These are phyloP conservation scores for Haemoproteus tartakovskyi DNA, from an alignment of 169 alveolate genomes.

Conservation along the genomic window DNA sequence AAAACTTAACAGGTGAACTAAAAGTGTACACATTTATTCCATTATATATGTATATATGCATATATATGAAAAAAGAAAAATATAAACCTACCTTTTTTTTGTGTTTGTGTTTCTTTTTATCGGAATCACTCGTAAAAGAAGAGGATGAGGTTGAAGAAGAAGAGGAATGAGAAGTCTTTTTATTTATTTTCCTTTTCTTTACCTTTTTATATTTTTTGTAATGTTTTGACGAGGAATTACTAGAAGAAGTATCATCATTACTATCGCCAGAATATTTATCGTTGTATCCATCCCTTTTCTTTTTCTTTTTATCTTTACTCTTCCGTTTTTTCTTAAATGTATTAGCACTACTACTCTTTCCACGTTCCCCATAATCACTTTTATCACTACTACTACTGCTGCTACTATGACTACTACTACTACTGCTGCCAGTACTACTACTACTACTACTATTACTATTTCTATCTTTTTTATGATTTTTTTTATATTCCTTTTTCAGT, in stretches of 20 bases:
- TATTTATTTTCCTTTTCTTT: slow-evolving; percentile 21
- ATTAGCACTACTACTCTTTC: background rate
- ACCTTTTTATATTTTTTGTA: slow-evolving; percentile 15
- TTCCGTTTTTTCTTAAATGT: slow-evolving; percentile 11
- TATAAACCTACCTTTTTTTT: slow-evolving; percentile 38
- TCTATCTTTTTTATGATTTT: slow-evolving; percentile 23
- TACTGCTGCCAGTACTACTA: background rate
- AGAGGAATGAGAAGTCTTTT: background rate
- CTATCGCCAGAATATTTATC: background rate
- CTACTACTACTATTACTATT: background rate
- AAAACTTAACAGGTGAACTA: too few species aligned
- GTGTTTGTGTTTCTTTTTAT: slow-evolving; percentile 13
- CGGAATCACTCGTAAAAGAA: slow-evolving; percentile 18
- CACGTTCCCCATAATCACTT: slow-evolving; percentile 3
- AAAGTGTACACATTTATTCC: too few species aligned
- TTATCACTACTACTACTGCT: slow-evolving; percentile 1
- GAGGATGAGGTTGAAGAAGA: slow-evolving; percentile 5
- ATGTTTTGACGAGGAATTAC: slow-evolving; percentile 1
- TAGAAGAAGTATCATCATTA: slow-evolving; percentile 25
- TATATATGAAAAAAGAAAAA: too few species aligned
- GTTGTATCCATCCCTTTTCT: background rate
- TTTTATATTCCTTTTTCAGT: slow-evolving; percentile 56
- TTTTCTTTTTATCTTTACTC: slow-evolving; percentile 4
- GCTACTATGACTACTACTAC: background rate
- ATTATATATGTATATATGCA: background rate